Evolutionary conservation across 371 early-diverging fungal species (phyloP).

Genomic region (Mucor irregularis): DNA sequence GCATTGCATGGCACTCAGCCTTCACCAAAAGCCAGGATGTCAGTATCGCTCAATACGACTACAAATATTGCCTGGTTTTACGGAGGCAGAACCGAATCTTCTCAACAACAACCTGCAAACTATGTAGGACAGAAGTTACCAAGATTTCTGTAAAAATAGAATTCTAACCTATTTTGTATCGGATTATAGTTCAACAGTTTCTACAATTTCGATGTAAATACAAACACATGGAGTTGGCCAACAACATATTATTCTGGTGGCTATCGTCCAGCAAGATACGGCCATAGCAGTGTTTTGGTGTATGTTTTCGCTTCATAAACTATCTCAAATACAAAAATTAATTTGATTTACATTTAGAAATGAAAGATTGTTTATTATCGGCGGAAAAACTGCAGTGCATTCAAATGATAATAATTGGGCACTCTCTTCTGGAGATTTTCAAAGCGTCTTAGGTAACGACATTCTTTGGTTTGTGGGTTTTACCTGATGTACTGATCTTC

Average conservation of each 20-base stretch:
- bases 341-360: conserved; percentile 16
- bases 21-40: conserved; percentile 17
- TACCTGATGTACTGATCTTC: no score
- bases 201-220: conserved; percentile 14
- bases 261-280: conserved; percentile 35
- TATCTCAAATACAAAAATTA: neutral
- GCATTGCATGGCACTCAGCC: conserved; percentile 8
- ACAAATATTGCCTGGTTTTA: conserved; percentile 17
- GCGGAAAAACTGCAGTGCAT: conserved; percentile 29
- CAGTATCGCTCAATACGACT: conserved; percentile 15
- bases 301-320: conserved; percentile 8
- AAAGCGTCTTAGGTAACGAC: conserved; percentile 34
- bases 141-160: neutral
- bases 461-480: no score
- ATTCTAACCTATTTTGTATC: neutral
- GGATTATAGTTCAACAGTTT: conserved; percentile 16
- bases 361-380: conserved; percentile 37
- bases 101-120: neutral
- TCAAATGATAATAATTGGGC: conserved; percentile 12
- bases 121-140: neutral
- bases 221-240: conserved; percentile 21
- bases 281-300: conserved; percentile 40
- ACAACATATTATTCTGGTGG: conserved; percentile 25
- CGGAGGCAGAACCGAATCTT: conserved; percentile 17
- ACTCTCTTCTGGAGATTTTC: conserved; percentile 30